These are phyloP conservation scores for Zoysia pacifica DNA, from an alignment of 176 grass and related monocot genomes.

Conservation along the genomic window DNA sequence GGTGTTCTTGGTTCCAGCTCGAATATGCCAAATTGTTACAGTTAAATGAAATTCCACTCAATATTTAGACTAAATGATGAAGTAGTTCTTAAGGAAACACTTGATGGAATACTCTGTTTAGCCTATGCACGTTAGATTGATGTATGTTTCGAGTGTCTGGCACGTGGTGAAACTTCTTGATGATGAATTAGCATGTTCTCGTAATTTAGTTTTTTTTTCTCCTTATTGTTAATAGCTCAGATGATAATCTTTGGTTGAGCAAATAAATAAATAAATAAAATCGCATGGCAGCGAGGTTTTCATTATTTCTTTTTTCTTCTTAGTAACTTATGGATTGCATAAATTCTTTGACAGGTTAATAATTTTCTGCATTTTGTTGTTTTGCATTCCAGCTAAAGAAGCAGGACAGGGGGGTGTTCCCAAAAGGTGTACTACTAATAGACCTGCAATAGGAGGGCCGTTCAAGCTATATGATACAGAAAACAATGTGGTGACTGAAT, in stretches of 20 bases:
- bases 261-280: background rate
- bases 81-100: background rate
- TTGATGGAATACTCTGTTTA: conserved; percentile 12
- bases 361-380: conserved; percentile 22
- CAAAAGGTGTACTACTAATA: conserved; percentile 77
- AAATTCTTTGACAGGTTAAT: conserved; percentile 22
- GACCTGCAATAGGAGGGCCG: conserved; percentile 86
- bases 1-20: background rate
- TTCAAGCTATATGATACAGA: conserved; percentile 92
- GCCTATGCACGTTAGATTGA: background rate
- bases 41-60: background rate
- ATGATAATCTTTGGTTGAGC: background rate
- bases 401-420: conserved; percentile 46
- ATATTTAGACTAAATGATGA: background rate
- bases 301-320: background rate
- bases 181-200: background rate
- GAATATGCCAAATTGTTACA: conserved; percentile 9
- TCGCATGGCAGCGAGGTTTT: conserved; percentile 2
- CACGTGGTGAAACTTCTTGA: background rate
- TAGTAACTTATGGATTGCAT: conserved; percentile 21
- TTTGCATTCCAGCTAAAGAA: conserved; percentile 43
- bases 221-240: background rate
- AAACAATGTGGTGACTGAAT: conserved; percentile 70
- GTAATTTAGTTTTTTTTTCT: background rate
- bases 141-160: background rate